These are phyloP conservation scores for Murraya koenigii DNA, from an alignment of 345 rosid species.

Conservation along the genomic window DNA sequence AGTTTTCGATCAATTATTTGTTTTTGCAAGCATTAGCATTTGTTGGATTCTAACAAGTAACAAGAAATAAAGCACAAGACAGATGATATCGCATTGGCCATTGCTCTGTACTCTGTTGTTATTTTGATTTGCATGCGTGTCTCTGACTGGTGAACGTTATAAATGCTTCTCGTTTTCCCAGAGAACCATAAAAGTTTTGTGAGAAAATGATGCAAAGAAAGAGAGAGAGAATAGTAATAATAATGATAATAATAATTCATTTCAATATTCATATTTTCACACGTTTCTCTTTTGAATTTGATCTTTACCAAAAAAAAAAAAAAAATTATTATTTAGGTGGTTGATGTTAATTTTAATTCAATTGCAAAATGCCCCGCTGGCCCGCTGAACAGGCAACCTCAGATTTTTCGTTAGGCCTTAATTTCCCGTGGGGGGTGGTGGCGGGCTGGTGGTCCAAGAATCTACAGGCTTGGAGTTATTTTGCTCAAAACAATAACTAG, in stretches of 20 bases:
- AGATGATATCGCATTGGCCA: no score
- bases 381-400: no score
- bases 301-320: neutral
- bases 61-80: neutral
- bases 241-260: neutral
- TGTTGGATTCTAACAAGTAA: constrained; percentile 10
- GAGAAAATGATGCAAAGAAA: neutral
- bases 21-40: neutral
- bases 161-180: constrained; percentile 33
- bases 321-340: neutral
- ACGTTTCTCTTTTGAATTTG: neutral
- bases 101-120: neutral
- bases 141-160: constrained; percentile 36
- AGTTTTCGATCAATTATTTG: neutral
- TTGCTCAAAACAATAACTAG: no score
- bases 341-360: neutral
- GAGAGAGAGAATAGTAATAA: neutral
- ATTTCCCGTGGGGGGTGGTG: no score
- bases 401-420: no score
- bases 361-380: neutral
- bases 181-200: neutral
- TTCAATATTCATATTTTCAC: constrained; percentile 12
- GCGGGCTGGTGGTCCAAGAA: no score
- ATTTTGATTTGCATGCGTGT: constrained; percentile 17
- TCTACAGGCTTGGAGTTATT: no score